Evolutionary conservation across 768 basidiomycete species (phyloP), one percentile per base, ranked within the genome.

Genomic region (Trametes coccinea): DNA sequence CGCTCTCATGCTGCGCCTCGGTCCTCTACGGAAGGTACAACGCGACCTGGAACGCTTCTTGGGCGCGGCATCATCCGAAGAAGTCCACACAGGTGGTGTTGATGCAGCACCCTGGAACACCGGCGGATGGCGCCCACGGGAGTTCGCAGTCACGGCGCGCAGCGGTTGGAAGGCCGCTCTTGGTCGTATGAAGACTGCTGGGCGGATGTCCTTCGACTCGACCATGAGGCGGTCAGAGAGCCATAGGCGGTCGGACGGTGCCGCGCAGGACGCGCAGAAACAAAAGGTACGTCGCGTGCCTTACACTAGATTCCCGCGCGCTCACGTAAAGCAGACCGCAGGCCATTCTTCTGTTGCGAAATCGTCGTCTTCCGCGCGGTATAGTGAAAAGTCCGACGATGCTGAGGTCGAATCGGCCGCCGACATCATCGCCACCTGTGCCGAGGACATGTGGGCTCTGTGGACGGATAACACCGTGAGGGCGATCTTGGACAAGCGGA

Each of bases 391-490:
- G 45, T n/a, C 47, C 5, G 29, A 53, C 49, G 57, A 61, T 56
- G 53, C 58, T 41, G 49, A 54, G 31, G 83, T 83, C 49, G 83
- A 88, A 50, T 81, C 82, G 40, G 78, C 83, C 16, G 70, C 79
- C 29, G 84, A 85, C n/a, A 75, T 85, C 8, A 79, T 90, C 39
- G 78, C 80, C 3, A 78, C 78, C 2, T 88, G 84, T 70, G 77
- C 78, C 37, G 83, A 86, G 3, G 87, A 88, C 64, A 89, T 90
- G 69, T 82, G 82, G 59, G 75, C 75, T 11, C 74, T 90, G 7
- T 89, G 88, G 88, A 79, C 82, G 50, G 88, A 92, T 67, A 62
- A 79, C 13, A 76, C 80, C 7, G 81, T 90, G 4, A 80, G 79
- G 61, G 83, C 87, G 66, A 79, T 86, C 70, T 70, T 91, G 56